phyloP scores from a whole-genome alignment of 805 yeast species.

The Kodamaea kakaduensis region DNA sequence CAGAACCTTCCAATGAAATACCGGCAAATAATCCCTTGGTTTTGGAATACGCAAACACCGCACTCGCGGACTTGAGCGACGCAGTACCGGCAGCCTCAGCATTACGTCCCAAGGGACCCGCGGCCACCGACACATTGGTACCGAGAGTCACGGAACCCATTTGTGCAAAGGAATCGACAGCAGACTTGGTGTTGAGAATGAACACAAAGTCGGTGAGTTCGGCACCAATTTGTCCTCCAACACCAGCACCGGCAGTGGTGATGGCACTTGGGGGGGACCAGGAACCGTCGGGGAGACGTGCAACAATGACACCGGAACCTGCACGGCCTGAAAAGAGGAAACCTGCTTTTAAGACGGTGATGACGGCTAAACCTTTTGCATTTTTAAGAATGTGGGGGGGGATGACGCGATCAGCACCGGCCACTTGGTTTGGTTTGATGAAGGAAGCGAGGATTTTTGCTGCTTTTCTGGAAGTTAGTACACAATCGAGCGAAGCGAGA shows the following conservation, averaged over 20 bases:
- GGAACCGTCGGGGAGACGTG: conserved; percentile 87
- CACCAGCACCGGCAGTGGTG: conserved; percentile 96
- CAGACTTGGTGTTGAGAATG: conserved; percentile 78
- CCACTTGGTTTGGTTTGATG: conserved; percentile 88
- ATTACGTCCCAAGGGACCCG: conserved; percentile 95
- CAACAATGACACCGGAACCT: conserved; percentile 94
- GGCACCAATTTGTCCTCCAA: conserved; percentile 96
- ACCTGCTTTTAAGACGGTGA: conserved; percentile 96
- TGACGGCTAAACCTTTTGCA: conserved; percentile 88
- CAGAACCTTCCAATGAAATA: conserved; percentile 94
- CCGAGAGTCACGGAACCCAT: conserved; percentile 93
- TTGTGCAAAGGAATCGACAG: conserved; percentile 92
- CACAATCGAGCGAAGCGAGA: no score
- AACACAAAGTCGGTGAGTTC: conserved; percentile 95
- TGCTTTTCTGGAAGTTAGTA: conserved; percentile 63
- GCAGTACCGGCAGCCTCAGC: conserved; percentile 98
- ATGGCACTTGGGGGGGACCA: conserved; percentile 99
- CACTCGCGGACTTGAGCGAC: conserved; percentile 79
- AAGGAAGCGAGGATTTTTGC: conserved; percentile 88
- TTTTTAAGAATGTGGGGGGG: conserved; percentile 84
- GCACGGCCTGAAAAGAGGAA: conserved; percentile 95
- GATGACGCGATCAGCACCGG: conserved; percentile 83
- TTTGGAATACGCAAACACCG: conserved; percentile 89
- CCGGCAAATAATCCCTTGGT: conserved; percentile 98
- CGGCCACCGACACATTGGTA: conserved; percentile 92